Base-by-base conservation (phyloP, 495 filamentous ascomycete species). In the Evernia prunastri region DNA sequence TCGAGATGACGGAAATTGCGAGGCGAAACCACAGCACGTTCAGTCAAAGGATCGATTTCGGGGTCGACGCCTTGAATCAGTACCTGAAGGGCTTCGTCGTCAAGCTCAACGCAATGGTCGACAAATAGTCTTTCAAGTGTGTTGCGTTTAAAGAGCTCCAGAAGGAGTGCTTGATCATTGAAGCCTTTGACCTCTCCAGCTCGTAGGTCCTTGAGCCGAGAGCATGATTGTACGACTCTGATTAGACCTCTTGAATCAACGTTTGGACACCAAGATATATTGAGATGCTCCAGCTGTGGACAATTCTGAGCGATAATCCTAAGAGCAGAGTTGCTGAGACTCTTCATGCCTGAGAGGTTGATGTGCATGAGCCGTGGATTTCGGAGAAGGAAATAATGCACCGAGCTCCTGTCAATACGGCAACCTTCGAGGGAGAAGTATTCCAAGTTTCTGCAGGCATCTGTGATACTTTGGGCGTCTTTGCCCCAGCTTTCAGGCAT, bases 361-460 rank as follows among this genome's bases (percentile, higher is more conserved):
- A 98, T 79, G 66, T 90, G 86, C 49, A 86, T 81, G 47, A 98
- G 81, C 35, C 84, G 82, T 43, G 82, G 81, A 72, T 97, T 98
- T 40, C 85, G 82, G 57, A 84, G 80, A 39, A 97, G 79, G 49
- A 98, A 88, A 70, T 76, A 86, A 72, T 97, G 90, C 18, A 98
- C 81, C 0, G 88, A 85, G 17, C 80, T 77, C 56, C 87, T 84
- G 69, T 96, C 90, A 67, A 96, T 93, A 42, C 85, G 84, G 73
- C 92, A 96, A 3, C 89, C 94, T 72, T 97, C 90, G 6, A 97
- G 77, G 0, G 88, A 92, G 56, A 93, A 88, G 60, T 91, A 90
- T 70, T 90, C 85, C 20, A 98, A 79, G 71, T 98, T 97, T 59
- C 81, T 83, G 74, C 92, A 97, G 5, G 88, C 81, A 47, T 89